A percentile compares a stretch with the other conserved stretches of the same genome.
Conservation (phyloP, 768 basidiomycete species). For the Pisolithus tinctorius region DNA sequence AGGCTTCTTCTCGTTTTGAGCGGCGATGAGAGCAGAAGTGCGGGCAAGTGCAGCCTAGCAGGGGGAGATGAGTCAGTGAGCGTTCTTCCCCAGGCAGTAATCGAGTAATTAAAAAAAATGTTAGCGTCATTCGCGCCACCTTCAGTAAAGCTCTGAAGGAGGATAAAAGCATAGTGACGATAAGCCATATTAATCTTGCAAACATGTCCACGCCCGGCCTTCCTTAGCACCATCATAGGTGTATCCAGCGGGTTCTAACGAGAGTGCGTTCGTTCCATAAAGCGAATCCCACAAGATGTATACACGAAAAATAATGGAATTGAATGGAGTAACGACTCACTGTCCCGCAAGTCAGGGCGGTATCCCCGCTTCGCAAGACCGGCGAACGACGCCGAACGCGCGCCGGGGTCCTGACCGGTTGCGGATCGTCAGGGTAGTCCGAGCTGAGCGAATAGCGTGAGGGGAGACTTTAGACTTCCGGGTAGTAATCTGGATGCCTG, state of each 20-base stretch:
- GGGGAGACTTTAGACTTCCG: constrained; percentile 59
- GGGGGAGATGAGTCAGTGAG: constrained; percentile 13
- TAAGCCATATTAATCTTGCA: constrained; percentile 55
- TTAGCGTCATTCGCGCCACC: constrained; percentile 29
- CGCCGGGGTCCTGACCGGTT: constrained; percentile 67
- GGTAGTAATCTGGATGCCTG: constrained; percentile 54
- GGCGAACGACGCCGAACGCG: constrained; percentile 57
- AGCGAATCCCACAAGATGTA: background rate
- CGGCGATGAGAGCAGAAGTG: constrained; percentile 60
- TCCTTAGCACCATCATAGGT: constrained; percentile 51
- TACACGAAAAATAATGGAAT: no score
- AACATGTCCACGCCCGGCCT: constrained; percentile 91
- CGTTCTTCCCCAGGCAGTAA: constrained; percentile 42
- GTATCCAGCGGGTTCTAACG: constrained; percentile 89
- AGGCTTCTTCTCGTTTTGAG: constrained; percentile 68
- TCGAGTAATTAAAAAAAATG: constrained; percentile 7
- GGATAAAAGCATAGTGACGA: constrained; percentile 15
- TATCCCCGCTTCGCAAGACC: constrained; percentile 59
- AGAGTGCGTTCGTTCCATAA: constrained; percentile 49
- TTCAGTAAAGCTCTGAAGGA: constrained; percentile 19
- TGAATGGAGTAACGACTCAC: constrained; percentile 40
- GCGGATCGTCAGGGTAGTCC: constrained; percentile 49
- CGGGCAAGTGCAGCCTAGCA: constrained; percentile 69
- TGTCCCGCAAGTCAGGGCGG: constrained; percentile 68
- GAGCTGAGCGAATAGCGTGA: constrained; percentile 41